Percentiles rank a stretch among this genome's conserved stretches.
phyloP scores from a whole-genome alignment of 225 moss, liverwort and hornwort species.

The Neckera pumila region DNA sequence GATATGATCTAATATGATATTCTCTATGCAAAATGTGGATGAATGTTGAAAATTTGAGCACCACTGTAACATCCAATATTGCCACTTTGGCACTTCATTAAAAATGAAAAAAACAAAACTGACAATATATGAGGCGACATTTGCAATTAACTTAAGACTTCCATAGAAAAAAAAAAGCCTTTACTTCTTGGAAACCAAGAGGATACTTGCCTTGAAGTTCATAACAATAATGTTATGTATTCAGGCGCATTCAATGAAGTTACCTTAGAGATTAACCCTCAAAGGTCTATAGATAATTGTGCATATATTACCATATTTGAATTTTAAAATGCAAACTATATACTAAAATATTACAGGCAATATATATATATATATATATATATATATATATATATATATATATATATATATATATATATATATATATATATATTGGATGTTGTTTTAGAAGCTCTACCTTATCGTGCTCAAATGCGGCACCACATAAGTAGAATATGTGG shows the following conservation, averaged over 20 bases:
- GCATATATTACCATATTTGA: neutral
- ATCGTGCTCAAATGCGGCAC: accelerated
- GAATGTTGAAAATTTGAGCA: too few relatives aligned
- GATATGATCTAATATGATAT: too few relatives aligned
- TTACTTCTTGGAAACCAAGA: neutral
- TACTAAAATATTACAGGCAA: neutral
- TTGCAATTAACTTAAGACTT: neutral
- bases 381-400: too few relatives aligned
- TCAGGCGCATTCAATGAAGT: too few relatives aligned
- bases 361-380: too few relatives aligned
- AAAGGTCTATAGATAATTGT: accelerated
- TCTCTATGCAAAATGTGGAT: too few relatives aligned
- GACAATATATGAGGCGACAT: accelerated
- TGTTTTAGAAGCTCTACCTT: neutral
- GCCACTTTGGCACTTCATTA: too few relatives aligned
- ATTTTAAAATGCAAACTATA: neutral
- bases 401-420: too few relatives aligned
- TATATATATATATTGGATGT: too few relatives aligned
- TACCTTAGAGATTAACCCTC: accelerated
- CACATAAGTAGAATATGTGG: neutral
- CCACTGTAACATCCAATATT: too few relatives aligned
- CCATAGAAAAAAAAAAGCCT: accelerated
- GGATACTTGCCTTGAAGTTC: too few relatives aligned
- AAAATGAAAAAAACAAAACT: too few relatives aligned
- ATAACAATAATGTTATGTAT: neutral